Conservation (phyloP, 139 green algal species). For the Picochlorum sp. region DNA sequence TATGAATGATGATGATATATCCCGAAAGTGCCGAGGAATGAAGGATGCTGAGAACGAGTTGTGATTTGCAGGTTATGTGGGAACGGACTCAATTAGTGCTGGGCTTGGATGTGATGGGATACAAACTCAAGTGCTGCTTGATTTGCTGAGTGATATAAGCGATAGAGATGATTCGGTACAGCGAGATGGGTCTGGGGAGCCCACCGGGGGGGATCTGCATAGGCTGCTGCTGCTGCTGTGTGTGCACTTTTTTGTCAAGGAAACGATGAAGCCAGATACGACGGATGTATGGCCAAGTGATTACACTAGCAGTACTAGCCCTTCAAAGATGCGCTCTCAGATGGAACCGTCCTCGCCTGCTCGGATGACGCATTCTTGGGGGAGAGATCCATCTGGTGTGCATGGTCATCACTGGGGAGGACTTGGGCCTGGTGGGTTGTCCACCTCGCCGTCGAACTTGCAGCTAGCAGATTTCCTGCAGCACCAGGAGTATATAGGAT, state of each 20-base stretch:
- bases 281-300: constrained; percentile 60
- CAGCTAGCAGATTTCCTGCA: constrained; percentile 33
- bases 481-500: constrained; percentile 23
- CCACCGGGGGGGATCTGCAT: constrained; percentile 29
- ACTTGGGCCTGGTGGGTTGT: background rate
- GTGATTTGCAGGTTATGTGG: background rate
- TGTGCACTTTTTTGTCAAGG: constrained; percentile 46
- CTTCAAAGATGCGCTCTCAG: too few species aligned
- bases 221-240: constrained; percentile 60
- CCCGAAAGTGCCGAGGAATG: too few species aligned
- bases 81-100: background rate
- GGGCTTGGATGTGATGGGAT: background rate
- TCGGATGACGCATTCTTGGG: constrained; percentile 7
- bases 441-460: constrained; percentile 3
- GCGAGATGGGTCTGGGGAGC: too few species aligned
- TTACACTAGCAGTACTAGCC: too few species aligned
- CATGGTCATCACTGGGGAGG: constrained; percentile 8
- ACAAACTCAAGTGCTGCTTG: background rate
- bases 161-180: background rate
- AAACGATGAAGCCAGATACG: constrained; percentile 44
- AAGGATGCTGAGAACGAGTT: too few species aligned
- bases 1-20: too few species aligned
- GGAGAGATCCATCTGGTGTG: too few species aligned
- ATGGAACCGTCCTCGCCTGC: constrained; percentile 11
- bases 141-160: background rate